Evolutionary conservation across 257 asterid genomes (phyloP), one percentile per base, ranked within the genome.

Genomic region (Cynanchum wilfordii): DNA sequence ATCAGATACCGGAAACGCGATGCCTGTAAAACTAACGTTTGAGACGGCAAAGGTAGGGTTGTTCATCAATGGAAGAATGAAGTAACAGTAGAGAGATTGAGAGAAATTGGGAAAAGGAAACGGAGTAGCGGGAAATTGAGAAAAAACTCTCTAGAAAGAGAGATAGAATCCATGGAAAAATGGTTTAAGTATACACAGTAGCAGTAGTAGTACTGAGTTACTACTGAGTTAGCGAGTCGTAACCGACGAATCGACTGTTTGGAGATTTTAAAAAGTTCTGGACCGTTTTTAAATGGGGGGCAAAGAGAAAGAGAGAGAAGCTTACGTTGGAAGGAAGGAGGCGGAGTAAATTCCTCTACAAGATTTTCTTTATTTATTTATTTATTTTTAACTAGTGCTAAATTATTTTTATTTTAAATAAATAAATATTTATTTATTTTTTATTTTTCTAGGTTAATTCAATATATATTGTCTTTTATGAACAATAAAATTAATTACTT

Each of bases 121-220:
- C 30, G n/a, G 38, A 67, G 63, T 9, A 70, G 74, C 74, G 74
- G 74, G 74, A 70, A 70, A 70, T 25, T 40, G 65, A 69, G 64
- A 24, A 36, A 63, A 42, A 10, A n/a, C n/a, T n/a, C 66, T 27
- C 68, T 17, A 10, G 20, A 13, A 36, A 50, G 50, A 29, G 27
- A 69, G n/a, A 38, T 51, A n/a, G 74, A 70, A 50, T 69, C 63
- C 64, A 70, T 5, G 30, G 72, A 47, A 57, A 49, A 44, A 50
- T 20, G 33, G 58, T 6, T 7, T 1, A 56, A 22, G 62, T 10
- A n/a, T n/a, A 56, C n/a, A 54, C 22, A 63, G 30, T 24, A 15
- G 12, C 17, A 22, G 66, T 62, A 27, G 17, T 7, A 6, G 52
- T 4, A 30, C 25, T 15, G 67, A 62, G 12, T 36, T 29, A 33